Evolutionary conservation across 2,329 filamentous ascomycete species (phyloP).

Genomic region (Monosporascus sp.): DNA sequence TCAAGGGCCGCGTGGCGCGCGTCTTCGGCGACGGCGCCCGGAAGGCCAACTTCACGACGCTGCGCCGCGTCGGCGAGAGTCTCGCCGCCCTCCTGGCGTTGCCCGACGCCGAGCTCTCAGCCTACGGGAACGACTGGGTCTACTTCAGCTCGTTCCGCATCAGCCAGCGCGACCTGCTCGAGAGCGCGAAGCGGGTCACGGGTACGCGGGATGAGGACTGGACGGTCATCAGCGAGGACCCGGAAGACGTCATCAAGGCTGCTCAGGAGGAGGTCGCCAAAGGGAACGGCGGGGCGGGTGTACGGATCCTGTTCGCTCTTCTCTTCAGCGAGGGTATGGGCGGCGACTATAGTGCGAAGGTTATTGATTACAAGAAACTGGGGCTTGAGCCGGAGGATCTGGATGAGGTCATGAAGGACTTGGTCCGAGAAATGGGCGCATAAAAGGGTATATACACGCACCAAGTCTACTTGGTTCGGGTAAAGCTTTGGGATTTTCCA

Average conservation of each 20-base stretch:
- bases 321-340: conserved; percentile 27
- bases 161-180: conserved; percentile 30
- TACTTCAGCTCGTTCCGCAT: conserved; percentile 30
- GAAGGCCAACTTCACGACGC: conserved; percentile 24
- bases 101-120: conserved; percentile 24
- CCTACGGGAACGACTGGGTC: conserved; percentile 26
- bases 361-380: conserved; percentile 20
- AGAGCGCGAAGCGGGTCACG: conserved; percentile 28
- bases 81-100: conserved; percentile 30
- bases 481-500: background rate
- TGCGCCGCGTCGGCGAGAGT: conserved; percentile 29
- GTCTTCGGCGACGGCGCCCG: conserved; percentile 26
- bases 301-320: conserved; percentile 19
- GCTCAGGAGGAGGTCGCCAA: conserved; percentile 7
- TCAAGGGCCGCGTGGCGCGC: conserved; percentile 22
- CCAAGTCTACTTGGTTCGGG: no score
- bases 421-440: conserved; percentile 3
- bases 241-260: conserved; percentile 12
- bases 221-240: conserved; percentile 18
- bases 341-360: conserved; percentile 27
- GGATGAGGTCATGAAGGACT: conserved; percentile 19
- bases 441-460: background rate
- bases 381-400: conserved; percentile 24
- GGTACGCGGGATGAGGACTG: conserved; percentile 25
- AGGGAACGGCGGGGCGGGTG: conserved; percentile 10